phyloP scores from a whole-genome alignment of 192 early-diverging fungal species.

The Backusella liffmaniae region DNA sequence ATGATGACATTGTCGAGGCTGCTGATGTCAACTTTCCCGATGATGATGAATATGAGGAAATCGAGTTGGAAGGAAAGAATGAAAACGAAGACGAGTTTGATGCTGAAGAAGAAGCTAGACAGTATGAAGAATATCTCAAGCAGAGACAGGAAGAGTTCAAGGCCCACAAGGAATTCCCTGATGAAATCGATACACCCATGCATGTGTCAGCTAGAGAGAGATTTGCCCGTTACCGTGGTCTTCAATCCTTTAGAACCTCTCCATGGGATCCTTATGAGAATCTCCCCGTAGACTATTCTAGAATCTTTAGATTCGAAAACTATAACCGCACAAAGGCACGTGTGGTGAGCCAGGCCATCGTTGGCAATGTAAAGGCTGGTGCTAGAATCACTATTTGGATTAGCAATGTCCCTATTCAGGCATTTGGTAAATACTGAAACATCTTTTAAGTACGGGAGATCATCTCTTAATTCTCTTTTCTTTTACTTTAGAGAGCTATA shows the following conservation, averaged over 20 bases:
- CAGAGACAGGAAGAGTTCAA: slow-evolving; percentile 61
- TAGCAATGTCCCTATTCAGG: slow-evolving; percentile 61
- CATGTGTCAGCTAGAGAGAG: slow-evolving; percentile 78
- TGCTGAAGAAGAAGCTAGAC: slow-evolving; percentile 42
- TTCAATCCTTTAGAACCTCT: slow-evolving; percentile 92
- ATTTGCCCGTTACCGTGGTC: slow-evolving; percentile 93
- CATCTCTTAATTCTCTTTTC: neutral
- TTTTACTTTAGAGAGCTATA: slow-evolving; percentile 43
- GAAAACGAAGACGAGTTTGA: slow-evolving; percentile 31
- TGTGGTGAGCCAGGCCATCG: slow-evolving; percentile 56
- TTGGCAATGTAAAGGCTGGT: slow-evolving; percentile 56
- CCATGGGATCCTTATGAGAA: slow-evolving; percentile 99
- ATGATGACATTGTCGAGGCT: slow-evolving; percentile 37
- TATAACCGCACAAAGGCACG: slow-evolving; percentile 77
- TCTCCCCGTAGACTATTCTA: slow-evolving; percentile 91
- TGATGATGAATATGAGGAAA: slow-evolving; percentile 57
- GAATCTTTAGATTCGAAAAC: slow-evolving; percentile 97
- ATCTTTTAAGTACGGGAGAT: neutral
- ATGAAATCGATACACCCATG: slow-evolving; percentile 95
- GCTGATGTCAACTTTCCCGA: slow-evolving; percentile 34
- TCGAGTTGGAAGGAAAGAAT: slow-evolving; percentile 38
- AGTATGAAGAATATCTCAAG: slow-evolving; percentile 59
- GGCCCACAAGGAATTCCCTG: slow-evolving; percentile 89
- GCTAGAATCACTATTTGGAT: slow-evolving; percentile 73
- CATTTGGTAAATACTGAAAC: slow-evolving; percentile 39